Evolutionary conservation across 2,329 filamentous ascomycete species (phyloP).

Genomic region (Pseudogymnoascus destructans): DNA sequence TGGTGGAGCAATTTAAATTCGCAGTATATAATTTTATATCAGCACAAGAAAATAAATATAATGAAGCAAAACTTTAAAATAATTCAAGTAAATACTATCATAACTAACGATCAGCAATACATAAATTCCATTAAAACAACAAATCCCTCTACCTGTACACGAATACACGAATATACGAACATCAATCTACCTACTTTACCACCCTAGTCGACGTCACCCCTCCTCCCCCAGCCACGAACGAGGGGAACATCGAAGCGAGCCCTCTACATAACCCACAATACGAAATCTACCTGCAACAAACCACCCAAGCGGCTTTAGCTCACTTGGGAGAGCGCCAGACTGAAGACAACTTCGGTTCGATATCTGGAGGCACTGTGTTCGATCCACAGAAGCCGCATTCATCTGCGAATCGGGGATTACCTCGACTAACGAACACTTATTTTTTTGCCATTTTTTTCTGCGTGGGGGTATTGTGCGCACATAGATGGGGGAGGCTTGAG

Average conservation of each 20-base stretch:
- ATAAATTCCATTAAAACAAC: not conserved
- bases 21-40: not conserved
- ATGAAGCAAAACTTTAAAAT: not conserved
- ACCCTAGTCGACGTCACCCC: not conserved
- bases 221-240: not conserved
- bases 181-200: not conserved
- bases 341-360: slow-evolving; percentile 12
- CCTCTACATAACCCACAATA: slow-evolving; percentile 1
- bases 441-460: slow-evolving; percentile 4
- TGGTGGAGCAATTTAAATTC: not conserved
- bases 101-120: not conserved
- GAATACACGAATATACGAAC: not conserved
- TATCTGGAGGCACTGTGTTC: slow-evolving; percentile 15
- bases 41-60: not conserved
- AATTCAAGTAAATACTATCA: not conserved
- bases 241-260: not conserved
- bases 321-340: slow-evolving; percentile 15
- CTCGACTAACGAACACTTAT: slow-evolving; percentile 11
- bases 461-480: not conserved
- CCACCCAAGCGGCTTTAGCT: slow-evolving; percentile 13
- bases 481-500: not conserved
- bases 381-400: slow-evolving; percentile 14
- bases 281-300: not conserved
- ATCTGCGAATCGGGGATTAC: slow-evolving; percentile 12
- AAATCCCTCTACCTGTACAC: not conserved